Percentiles rank a stretch among this genome's conserved stretches.
Conservation (phyloP, 257 asterid species). For the Knoxia roxburghii region DNA sequence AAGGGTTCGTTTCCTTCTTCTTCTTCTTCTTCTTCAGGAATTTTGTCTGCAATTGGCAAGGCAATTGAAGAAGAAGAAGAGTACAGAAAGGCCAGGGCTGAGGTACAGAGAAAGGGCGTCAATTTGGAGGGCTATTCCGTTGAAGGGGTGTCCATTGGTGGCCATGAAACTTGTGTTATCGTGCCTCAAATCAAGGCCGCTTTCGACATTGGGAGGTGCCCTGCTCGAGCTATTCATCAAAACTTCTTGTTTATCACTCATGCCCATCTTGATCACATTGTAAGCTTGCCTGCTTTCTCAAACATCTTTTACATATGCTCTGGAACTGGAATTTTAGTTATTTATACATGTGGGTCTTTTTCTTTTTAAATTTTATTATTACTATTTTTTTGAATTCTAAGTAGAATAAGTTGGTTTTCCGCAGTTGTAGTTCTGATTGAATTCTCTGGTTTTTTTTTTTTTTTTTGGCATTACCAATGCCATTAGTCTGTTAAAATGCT, state of each 20-base stretch:
- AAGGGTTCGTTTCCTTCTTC: conserved; percentile 19
- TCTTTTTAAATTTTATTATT: no score
- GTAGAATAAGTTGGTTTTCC: no score
- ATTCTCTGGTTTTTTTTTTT: no score
- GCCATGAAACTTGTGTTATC: conserved; percentile 88
- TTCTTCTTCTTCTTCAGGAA: conserved; percentile 36
- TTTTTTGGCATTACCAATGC: background rate
- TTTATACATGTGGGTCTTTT: no score
- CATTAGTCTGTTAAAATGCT: background rate
- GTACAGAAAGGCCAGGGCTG: conserved; percentile 90
- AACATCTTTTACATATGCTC: no score
- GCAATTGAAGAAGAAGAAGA: conserved; percentile 84
- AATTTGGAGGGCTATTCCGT: conserved; percentile 65
- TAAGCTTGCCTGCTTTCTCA: conserved; percentile 21
- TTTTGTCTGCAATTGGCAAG: conserved; percentile 73
- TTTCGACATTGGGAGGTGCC: conserved; percentile 96
- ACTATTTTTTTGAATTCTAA: no score
- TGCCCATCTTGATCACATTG: conserved; percentile 98
- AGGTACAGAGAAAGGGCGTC: conserved; percentile 60
- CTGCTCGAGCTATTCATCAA: conserved; percentile 78
- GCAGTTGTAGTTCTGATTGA: background rate
- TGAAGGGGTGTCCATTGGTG: conserved; percentile 87
- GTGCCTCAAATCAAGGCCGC: conserved; percentile 90
- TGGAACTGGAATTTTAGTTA: no score
- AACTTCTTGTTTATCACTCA: conserved; percentile 91